Evolutionary conservation across 257 asterid genomes (phyloP), one percentile per base, ranked within the genome.

Genomic region (Knoxia roxburghii): DNA sequence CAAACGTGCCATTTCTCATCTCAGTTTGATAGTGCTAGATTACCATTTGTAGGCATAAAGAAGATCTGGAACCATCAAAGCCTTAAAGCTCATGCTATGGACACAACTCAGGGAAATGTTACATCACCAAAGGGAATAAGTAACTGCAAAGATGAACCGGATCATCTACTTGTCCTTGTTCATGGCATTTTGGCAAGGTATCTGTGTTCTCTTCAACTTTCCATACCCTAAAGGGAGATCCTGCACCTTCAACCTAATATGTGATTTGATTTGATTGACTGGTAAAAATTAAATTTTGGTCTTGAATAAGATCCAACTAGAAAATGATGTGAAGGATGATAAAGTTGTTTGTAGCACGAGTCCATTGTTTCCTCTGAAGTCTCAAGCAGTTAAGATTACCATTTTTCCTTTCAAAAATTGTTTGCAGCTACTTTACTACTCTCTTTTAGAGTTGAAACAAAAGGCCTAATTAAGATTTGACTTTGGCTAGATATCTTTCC

Each of bases 111-210:
- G 78, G 86, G 95, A 54, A 82, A 73, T 74, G 74, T 72, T 68
- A 69, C 82, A 29, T 81, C 82, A 49, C 78, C 81, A 20, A 71
- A 68, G 76, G 77, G 74, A 62, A 72, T 72, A 54, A 72, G 64
- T 24, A 73, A 45, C 37, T 29, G 45, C 67, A 87, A 84, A 60
- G 86, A 83, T 68, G 81, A 88, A 74, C 96, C 96, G 0, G 89
- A 87, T 64, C 98, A 92, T 86, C 98, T 92, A 78, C 88, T 89
- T 71, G 96, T 92, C 80, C 98, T 92, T 72, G 97, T 92, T 77
- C 98, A 92, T 70, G 98, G 97, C 71, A 89, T 92, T 75, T 64
- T 92, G 82, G 98, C 91, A 43, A 84, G 97, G 97, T 90, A 76
- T 64, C 26, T 52, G 32, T 53, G 29, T 17, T 37, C 20, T 30